These are phyloP conservation scores for Curvularia sp. DNA, from an alignment of 2,329 filamentous ascomycete species.

Conservation along the genomic window DNA sequence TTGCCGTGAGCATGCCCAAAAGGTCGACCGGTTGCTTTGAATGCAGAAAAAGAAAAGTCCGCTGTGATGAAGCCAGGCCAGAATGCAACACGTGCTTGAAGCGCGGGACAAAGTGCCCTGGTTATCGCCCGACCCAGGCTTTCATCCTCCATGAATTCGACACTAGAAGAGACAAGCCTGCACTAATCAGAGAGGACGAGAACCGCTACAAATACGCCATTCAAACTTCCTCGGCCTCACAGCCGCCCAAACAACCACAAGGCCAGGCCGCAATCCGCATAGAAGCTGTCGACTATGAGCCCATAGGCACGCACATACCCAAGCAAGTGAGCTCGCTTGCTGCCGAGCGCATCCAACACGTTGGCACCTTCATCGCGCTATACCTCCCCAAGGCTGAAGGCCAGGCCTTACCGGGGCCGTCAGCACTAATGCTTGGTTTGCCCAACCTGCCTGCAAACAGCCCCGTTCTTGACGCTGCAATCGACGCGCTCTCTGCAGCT, in stretches of 20 bases:
- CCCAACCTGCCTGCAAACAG: slow-evolving; percentile 43
- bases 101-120: slow-evolving; percentile 47
- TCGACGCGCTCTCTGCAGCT: slow-evolving; percentile 47
- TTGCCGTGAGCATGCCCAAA: slow-evolving; percentile 43
- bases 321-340: slow-evolving; percentile 45
- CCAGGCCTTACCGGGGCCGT: slow-evolving; percentile 45
- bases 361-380: slow-evolving; percentile 43
- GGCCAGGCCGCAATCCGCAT: slow-evolving; percentile 19
- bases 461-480: slow-evolving; percentile 40
- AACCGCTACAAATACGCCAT: slow-evolving; percentile 44
- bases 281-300: slow-evolving; percentile 20
- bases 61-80: slow-evolving; percentile 48
- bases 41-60: slow-evolving; percentile 49
- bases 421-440: slow-evolving; percentile 45
- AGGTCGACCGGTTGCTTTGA: slow-evolving; percentile 48
- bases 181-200: slow-evolving; percentile 47
- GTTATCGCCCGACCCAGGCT: slow-evolving; percentile 45
- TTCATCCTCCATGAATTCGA: slow-evolving; percentile 49
- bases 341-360: slow-evolving; percentile 46
- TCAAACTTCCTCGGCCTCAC: slow-evolving; percentile 21
- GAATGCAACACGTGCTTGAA: slow-evolving; percentile 47
- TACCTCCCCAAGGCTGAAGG: slow-evolving; percentile 42
- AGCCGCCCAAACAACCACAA: slow-evolving; percentile 10
- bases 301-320: slow-evolving; percentile 32
- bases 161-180: slow-evolving; percentile 36